Percentiles rank a stretch among this genome's conserved stretches.
These are phyloP conservation scores for Acanthamoeba lenticulata DNA, from an alignment of 208 protist genomes.

Conservation along the genomic window DNA sequence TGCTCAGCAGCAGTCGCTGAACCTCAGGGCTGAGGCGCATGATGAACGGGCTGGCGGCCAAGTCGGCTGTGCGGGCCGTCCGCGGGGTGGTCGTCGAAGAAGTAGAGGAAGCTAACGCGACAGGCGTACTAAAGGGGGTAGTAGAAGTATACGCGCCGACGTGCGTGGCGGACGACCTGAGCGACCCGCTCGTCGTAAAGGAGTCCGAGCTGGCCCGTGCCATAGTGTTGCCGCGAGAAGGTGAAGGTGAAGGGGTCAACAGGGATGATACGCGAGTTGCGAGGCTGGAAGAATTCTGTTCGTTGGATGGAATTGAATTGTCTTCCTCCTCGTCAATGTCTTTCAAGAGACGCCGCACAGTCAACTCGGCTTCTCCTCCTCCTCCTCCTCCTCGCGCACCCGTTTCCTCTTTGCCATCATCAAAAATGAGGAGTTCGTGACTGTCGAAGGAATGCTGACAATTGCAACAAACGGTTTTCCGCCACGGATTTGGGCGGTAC, in stretches of 20 bases:
- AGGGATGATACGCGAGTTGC: too few relatives aligned
- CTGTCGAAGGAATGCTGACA: constrained; percentile 24
- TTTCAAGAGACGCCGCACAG: neutral
- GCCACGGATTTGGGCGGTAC: constrained; percentile 39
- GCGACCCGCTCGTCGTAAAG: neutral
- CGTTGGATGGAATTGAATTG: too few relatives aligned
- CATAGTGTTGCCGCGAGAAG: neutral
- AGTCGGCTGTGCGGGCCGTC: too few relatives aligned
- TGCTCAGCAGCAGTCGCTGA: neutral
- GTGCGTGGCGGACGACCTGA: neutral
- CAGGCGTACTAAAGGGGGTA: neutral
- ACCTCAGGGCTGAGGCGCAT: neutral
- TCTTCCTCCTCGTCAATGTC: too few relatives aligned
- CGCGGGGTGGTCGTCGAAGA: neutral
- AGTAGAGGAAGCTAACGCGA: neutral
- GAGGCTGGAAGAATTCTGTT: too few relatives aligned
- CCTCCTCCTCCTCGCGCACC: neutral
- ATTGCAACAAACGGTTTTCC: constrained; percentile 3
- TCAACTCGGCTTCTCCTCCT: neutral
- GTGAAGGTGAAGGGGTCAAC: neutral
- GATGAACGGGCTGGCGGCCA: too few relatives aligned
- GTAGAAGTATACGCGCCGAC: neutral
- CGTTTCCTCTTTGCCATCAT: neutral
- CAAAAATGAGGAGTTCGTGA: neutral
- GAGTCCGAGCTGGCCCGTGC: neutral